phyloP scores from a whole-genome alignment of 2,329 filamentous ascomycete genomes.

The Aureobasidium sp. region DNA sequence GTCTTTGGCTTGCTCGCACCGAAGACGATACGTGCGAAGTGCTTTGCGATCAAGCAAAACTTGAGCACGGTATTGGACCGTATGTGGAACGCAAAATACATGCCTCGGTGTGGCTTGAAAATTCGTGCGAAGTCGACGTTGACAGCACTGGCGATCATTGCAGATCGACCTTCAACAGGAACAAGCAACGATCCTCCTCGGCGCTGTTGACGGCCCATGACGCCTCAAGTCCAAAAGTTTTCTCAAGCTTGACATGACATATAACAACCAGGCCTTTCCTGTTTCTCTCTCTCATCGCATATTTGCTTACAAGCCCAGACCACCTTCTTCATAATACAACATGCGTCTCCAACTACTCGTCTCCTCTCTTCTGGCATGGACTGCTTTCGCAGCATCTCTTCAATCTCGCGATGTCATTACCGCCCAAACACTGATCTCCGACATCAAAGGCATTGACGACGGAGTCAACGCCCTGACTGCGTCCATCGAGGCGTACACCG shows the following conservation, averaged over 20 bases:
- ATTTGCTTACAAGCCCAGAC: neutral
- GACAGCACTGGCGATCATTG: neutral
- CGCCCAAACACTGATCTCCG: constrained; percentile 19
- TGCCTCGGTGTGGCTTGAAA: neutral
- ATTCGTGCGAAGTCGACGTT: neutral
- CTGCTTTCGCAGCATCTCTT: neutral
- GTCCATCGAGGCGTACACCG: constrained; percentile 17
- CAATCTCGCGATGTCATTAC: constrained; percentile 19
- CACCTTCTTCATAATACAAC: too few species aligned
- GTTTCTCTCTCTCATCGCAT: neutral
- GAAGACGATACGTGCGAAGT: neutral
- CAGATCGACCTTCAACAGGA: neutral
- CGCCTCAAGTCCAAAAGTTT: neutral
- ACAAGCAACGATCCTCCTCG: neutral
- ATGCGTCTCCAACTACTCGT: constrained; percentile 4
- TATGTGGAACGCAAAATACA: neutral
- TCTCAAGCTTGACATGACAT: neutral
- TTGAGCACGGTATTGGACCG: neutral
- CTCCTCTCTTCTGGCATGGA: neutral
- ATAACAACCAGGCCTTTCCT: neutral
- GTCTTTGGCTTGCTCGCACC: neutral
- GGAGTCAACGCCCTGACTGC: constrained; percentile 19
- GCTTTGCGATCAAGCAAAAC: neutral
- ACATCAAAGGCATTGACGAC: constrained; percentile 21
- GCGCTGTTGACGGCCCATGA: neutral